phyloP scores from a whole-genome alignment of 176 grass and related monocot species.

The Oryza rufipogon region DNA sequence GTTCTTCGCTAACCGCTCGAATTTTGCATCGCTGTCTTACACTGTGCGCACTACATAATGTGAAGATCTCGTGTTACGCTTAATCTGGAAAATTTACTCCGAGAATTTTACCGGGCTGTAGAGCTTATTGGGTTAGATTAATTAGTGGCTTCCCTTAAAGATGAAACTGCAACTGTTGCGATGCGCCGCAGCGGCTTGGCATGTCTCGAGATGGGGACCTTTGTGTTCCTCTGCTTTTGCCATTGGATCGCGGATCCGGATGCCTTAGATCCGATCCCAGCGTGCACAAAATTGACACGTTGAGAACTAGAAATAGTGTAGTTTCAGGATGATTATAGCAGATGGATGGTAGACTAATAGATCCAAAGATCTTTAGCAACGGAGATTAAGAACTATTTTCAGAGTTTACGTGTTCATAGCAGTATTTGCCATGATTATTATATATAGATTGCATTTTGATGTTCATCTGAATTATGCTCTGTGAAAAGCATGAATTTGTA shows the following conservation, averaged over 20 bases:
- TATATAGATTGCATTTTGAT: not conserved
- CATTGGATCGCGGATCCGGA: slow-evolving; percentile 22
- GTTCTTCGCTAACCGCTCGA: not conserved
- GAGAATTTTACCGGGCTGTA: slow-evolving; percentile 10
- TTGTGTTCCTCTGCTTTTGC: not conserved
- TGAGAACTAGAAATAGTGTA: not conserved
- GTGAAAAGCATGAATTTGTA: not conserved
- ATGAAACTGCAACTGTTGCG: not conserved
- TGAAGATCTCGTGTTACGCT: not conserved
- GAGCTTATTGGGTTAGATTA: not conserved
- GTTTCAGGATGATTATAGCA: not conserved
- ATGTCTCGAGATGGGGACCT: not conserved
- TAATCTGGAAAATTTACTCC: too few species aligned
- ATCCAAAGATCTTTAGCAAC: slow-evolving; percentile 1
- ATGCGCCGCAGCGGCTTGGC: not conserved
- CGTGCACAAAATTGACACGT: not conserved
- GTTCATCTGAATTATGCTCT: not conserved
- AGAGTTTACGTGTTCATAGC: not conserved
- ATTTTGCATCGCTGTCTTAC: not conserved
- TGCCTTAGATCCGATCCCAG: slow-evolving; percentile 20
- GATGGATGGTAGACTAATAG: not conserved
- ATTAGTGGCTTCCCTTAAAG: not conserved
- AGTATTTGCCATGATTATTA: not conserved
- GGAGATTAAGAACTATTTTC: not conserved
- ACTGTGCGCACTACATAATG: not conserved